A percentile compares a stretch with the other conserved stretches of the same genome.
phyloP scores from a whole-genome alignment of 129 eudicot species.

The Artemisia argyi region DNA sequence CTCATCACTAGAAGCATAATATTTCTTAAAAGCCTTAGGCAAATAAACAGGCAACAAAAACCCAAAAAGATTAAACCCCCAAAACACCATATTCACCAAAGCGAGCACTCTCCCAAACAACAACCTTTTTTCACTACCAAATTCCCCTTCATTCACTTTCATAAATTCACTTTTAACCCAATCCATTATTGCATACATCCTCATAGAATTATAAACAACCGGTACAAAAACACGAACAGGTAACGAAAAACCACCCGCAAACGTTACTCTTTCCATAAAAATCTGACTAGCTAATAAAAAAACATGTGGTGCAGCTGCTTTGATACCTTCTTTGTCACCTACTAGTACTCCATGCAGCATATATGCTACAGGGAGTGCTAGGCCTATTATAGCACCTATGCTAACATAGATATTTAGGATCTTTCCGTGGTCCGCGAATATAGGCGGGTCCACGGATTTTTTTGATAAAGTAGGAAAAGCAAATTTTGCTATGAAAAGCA shows the following conservation, averaged over 20 bases:
- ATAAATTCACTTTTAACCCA: slow-evolving; percentile 64
- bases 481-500: slow-evolving; percentile 49
- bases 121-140: slow-evolving; percentile 43
- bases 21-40: slow-evolving; percentile 64
- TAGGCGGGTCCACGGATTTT: slow-evolving; percentile 31
- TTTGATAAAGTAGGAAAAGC: slow-evolving; percentile 53
- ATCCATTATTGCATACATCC: slow-evolving; percentile 61
- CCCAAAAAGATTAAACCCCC: slow-evolving; percentile 90
- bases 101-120: slow-evolving; percentile 56
- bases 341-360: slow-evolving; percentile 54
- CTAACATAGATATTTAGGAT: slow-evolving; percentile 42
- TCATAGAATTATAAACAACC: slow-evolving; percentile 64
- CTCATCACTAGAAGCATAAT: slow-evolving; percentile 31
- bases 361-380: slow-evolving; percentile 62
- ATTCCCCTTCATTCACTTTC: slow-evolving; percentile 31
- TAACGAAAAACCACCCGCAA: slow-evolving; percentile 54
- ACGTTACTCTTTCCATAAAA: slow-evolving; percentile 68
- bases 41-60: slow-evolving; percentile 77
- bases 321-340: slow-evolving; percentile 64
- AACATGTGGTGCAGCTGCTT: slow-evolving; percentile 76
- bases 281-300: slow-evolving; percentile 70
- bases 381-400: slow-evolving; percentile 54
- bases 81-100: slow-evolving; percentile 55
- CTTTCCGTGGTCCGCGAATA: slow-evolving; percentile 41
- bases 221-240: slow-evolving; percentile 85